phyloP scores from a whole-genome alignment of 192 early-diverging fungal genomes.

The Gonapodya sp. region DNA sequence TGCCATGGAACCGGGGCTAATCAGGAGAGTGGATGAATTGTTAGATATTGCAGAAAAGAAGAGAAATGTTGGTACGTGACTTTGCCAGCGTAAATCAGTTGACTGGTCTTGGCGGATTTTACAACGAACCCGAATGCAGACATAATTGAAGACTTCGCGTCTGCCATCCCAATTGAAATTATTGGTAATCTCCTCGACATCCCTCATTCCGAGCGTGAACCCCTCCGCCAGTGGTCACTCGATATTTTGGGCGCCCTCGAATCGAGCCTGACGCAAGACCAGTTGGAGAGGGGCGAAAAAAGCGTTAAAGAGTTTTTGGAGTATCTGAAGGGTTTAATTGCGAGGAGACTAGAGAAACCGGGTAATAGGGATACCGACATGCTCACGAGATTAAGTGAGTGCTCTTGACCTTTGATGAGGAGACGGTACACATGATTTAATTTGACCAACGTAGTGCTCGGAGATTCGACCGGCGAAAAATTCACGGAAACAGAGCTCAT shows the following conservation, averaged over 20 bases:
- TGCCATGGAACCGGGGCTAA: not conserved
- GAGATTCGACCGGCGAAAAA: not conserved
- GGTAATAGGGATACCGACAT: not conserved
- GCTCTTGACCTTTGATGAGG: not conserved
- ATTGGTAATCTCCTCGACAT: slow-evolving; percentile 9
- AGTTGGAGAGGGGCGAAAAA: not conserved
- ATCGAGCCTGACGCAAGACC: not conserved
- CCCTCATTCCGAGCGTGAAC: not conserved
- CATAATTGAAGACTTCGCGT: slow-evolving; percentile 5
- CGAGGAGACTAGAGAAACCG: not conserved
- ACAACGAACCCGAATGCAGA: no score
- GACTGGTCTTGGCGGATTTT: no score
- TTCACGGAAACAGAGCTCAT: slow-evolving; percentile 5
- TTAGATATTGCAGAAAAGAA: slow-evolving; percentile 6
- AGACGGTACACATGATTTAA: not conserved
- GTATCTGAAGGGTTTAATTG: not conserved
- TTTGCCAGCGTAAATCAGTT: no score
- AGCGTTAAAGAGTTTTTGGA: not conserved
- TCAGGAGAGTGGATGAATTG: not conserved
- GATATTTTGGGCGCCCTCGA: slow-evolving; percentile 2
- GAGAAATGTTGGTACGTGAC: not conserved
- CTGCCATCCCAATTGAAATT: not conserved
- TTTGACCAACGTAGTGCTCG: not conserved
- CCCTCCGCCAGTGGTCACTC: slow-evolving; percentile 5
- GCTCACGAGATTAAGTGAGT: not conserved